Evolutionary conservation across 2,329 filamentous ascomycete species (phyloP), one percentile per base, ranked within the genome.

Genomic region (Knufia fluminis): DNA sequence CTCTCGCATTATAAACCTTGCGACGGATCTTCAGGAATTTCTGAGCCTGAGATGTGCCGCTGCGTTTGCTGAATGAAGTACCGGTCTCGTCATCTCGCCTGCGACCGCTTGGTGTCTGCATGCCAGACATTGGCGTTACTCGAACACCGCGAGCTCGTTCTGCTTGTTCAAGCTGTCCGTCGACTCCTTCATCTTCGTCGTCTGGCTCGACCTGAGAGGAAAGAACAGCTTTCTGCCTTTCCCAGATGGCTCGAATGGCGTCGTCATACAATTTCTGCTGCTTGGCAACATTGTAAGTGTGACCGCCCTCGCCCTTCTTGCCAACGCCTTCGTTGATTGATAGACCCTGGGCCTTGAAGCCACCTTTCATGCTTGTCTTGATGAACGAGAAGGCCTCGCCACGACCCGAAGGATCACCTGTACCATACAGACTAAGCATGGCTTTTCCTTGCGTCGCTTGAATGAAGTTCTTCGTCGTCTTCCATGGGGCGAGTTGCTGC

Each of bases 311-410:
- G 22, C 36, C 23, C 24, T 49, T 49, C 56, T 80, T 86, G 62
- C 90, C 86, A 55, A 92, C 80, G 64, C 90, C 87, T 54, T 90
- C 85, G 61, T 88, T 85, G 53, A 90, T 86, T 61, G 87, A 90
- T 65, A 95, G 88, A 17, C 88, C 89, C 22, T 94, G 79, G 17
- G 89, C 85, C 62, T 90, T 87, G 66, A 96, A 98, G 0, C 92
- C 92, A 54, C 92, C 92, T 68, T 98, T 98, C 92, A 98, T 98
- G 1, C 88, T 94, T 0, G 90, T 96, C 62, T 92, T 89, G 66
- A 98, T 90, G 66, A 98, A 96, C 64, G 87, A 96, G 71, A 97
- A 95, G 2, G 87, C 92, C 52, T 96, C 82, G 1, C 92, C 92
- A 60, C 90, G 85, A 20, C 89, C 89, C 0, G 91, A 95, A 2